Base-by-base conservation (phyloP, 164 flowering plant genomes). In the Magnolia kwangsiensis region DNA sequence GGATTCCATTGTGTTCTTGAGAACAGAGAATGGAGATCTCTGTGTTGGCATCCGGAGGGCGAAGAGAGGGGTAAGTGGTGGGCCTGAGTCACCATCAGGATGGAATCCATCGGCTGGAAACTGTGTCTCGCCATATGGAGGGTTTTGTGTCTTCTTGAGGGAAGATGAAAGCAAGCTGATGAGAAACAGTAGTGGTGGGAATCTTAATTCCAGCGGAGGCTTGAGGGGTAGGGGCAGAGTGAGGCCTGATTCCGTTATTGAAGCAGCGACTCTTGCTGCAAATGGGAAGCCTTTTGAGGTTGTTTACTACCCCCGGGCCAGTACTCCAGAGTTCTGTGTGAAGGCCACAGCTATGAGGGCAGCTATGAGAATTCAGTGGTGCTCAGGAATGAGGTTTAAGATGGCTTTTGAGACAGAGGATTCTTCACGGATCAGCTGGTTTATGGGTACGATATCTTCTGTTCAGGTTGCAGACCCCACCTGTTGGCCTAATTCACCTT, bases 331-430 rank as follows among this genome's bases (percentile, higher is more conserved):
- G 86, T 96, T 94, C 27, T 92, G 87, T 74, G 93, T 96, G 21
- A 89, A 85, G 85, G 90, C 90, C 1, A 73, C 86, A 1, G 73
- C 87, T 55, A 94, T 96, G 72, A 86, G 78, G 78, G 87, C 89
- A 0, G 95, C 98, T 20, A 78, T 91, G 87, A 80, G 88, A 81
- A 82, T 88, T n/a, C 88, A 81, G 45, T 96, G 98, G 98, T 87
- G 89, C 78, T 69, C 89, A 14, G 99, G 98, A 19, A 91, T 96
- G 97, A 88, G 98, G 84, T 94, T 96, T 79, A 96, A 96, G 86
- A 96, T 96, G 99, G 83, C 98, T 0, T 96, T 96, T 74, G 99
- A 96, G 76, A 96, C 98, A 0, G 98, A 94, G 88, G 99, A 94
- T 80, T 92, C 98, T 13, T 92, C 98, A 0, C 80, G 98, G 80